Base-by-base conservation (phyloP, 2,329 filamentous ascomycete genomes). In the Trichoderma sp. region DNA sequence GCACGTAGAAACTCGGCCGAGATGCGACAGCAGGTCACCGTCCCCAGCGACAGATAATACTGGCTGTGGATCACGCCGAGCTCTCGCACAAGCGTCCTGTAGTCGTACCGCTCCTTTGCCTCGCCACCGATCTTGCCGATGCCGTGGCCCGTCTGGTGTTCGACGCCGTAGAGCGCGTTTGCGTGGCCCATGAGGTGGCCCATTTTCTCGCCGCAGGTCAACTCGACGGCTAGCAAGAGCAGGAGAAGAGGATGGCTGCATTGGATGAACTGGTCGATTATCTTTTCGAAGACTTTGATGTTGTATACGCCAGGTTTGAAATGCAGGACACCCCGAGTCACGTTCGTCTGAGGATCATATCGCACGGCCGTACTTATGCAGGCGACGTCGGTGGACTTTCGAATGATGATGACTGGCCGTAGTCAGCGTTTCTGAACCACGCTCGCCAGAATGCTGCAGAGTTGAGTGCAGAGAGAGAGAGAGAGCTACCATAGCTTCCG, bases 141-240 rank as follows among this genome's bases (percentile, higher is more conserved):
- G 2, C 48, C 48, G 5, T 34, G 12, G 30, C 48, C 48, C 17
- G 48, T 52, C 7, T 30, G 10, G 5, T 12, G 2, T 14, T 52
- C 48, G 0, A 52, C 7, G 1, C 12, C 7, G 3, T 52, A 2
- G 0, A 52, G 48, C 1, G 4, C 17, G 1, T 7, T 5, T 30
- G 1, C 5, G 0, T 9, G 5, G 3, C 7, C 1, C 1, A n/a
- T 9, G 3, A 24, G 7, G 4, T 5, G 14, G 14, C n/a, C 17
- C 15, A n/a, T 21, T 10, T n/a, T 28, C 3, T 1, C 3, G 5
- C 26, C 14, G 12, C 30, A 17, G 3, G 14, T 19, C 15, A 14
- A n/a, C 48, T 52, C 48, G 9, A 34, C 15, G 10, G 48, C 17
- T 0, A 52, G 48, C 1, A 52, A 17, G 26, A 26, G 48, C 5